Percentiles rank a stretch among this genome's conserved stretches.
These are phyloP conservation scores for Suillus subalutaceus DNA, from an alignment of 768 basidiomycete genomes.

Conservation along the genomic window DNA sequence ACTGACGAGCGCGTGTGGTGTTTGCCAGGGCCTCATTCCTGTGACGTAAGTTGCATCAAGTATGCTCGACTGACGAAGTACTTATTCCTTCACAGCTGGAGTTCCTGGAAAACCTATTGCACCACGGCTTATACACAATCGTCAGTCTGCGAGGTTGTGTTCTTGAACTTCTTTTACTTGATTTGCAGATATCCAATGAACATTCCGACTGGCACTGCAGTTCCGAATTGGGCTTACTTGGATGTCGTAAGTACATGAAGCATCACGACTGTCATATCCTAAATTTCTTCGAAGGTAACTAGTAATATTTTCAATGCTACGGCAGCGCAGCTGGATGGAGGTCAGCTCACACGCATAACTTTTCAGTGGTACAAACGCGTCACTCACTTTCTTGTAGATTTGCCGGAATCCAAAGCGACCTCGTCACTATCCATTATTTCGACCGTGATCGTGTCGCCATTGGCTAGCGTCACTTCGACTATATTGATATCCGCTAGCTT, in stretches of 20 bases:
- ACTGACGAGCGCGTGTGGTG: conserved; percentile 58
- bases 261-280: not conserved
- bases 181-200: conserved; percentile 43
- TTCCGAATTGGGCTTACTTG: conserved; percentile 67
- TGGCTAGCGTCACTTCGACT: conserved; percentile 12
- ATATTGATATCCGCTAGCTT: conserved; percentile 17
- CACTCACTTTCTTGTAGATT: conserved; percentile 29
- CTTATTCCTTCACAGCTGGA: conserved; percentile 44
- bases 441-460: no score
- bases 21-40: conserved; percentile 52
- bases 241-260: conserved; percentile 45
- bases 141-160: conserved; percentile 18
- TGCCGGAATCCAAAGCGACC: conserved; percentile 46
- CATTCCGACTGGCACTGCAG: conserved; percentile 50
- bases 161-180: conserved; percentile 8
- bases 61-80: not conserved
- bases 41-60: conserved; percentile 31
- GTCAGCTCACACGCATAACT: conserved; percentile 15
- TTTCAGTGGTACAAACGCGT: not conserved
- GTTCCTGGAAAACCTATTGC: conserved; percentile 52
- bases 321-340: conserved; percentile 37
- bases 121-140: conserved; percentile 36
- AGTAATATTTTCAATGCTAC: conserved; percentile 44
- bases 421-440: conserved; percentile 18
- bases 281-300: conserved; percentile 16